Evolutionary conservation across 805 yeast genomes (phyloP), one percentile per base, ranked within the genome.

Genomic region (Ascoidea rubescens): DNA sequence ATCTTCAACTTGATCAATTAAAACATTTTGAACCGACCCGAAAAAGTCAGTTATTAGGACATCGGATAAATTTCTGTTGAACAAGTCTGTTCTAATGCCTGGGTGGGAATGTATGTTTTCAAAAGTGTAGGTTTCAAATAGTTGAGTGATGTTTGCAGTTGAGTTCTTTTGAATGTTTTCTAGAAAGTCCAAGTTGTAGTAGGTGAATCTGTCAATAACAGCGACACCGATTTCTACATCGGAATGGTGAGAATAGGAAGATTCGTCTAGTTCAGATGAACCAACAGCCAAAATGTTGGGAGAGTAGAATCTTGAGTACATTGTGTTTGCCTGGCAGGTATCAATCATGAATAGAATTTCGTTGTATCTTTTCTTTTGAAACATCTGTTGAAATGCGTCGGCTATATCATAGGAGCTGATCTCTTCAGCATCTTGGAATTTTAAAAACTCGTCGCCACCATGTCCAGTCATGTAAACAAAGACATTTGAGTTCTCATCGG

Each of bases 401-500:
- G 99, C 98, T 55, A 93, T 77, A 67, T 93, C 99, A 69, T 87
- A 84, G 7, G 96, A 82, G 1, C 96, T 89, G 53, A 93, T 89
- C 62, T 93, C 99, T 65, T 93, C 99, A 8, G 98, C 96, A 64
- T 93, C 99, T 69, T 93, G 99, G 66, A 93, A 93, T 67, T 93
- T 93, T 60, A 93, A 75, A 66, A 93, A 93, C 66, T 93, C 98
- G 61, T 90, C 88, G 51, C 99, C 99, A 30, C 99, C 99, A 67
- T 93, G 99, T 30, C 99, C 99, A 1, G 99, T 93, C 81, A 93
- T 75, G 65, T 93, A 93, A 31, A 93, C 84, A 66, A 93, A 87
- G 50, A 93, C 88, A 65, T 93, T 93, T 33, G 96, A 87, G 64
- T 88, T 82, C 64, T 90, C 97, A 70, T 93, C 98, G 0, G 98